Evolutionary conservation across 768 basidiomycete species (phyloP).

Genomic region (Mycena rosella): DNA sequence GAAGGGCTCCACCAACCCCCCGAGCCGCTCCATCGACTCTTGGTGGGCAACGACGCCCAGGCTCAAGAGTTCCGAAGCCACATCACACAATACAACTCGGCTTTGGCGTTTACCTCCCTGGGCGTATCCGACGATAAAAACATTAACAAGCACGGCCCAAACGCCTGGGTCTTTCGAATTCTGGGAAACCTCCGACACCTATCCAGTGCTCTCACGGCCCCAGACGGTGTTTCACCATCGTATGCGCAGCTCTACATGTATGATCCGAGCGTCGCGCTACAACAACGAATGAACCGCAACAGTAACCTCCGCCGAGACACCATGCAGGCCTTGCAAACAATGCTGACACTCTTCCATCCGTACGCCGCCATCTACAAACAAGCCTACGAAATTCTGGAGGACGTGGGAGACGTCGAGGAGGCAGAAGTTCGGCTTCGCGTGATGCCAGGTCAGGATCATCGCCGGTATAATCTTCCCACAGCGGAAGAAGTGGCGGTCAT

Average conservation of each 20-base stretch:
- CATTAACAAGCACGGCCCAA: conserved; percentile 7
- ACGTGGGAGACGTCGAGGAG: background rate
- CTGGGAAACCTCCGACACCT: background rate
- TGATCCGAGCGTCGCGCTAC: conserved; percentile 1
- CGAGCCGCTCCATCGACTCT: background rate
- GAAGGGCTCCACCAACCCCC: background rate
- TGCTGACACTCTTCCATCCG: background rate
- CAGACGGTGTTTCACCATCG: background rate
- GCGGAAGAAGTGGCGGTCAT: conserved; percentile 54
- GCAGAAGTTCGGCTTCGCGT: conserved; percentile 19
- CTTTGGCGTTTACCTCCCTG: background rate
- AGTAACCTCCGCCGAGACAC: background rate
- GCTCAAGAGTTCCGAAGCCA: background rate
- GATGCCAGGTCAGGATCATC: conserved; percentile 37
- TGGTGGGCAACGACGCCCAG: background rate
- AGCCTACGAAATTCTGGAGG: background rate
- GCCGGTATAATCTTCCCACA: conserved; percentile 55
- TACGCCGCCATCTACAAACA: background rate
- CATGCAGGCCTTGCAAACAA: background rate
- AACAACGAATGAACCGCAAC: conserved; percentile 10
- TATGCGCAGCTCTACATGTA: conserved; percentile 14
- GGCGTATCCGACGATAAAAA: conserved; percentile 28
- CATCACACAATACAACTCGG: conserved; percentile 37
- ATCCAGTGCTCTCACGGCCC: background rate
- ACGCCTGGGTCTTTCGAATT: conserved; percentile 8